Conservation (phyloP, 2,329 filamentous ascomycete genomes). For the Beauveria australis region DNA sequence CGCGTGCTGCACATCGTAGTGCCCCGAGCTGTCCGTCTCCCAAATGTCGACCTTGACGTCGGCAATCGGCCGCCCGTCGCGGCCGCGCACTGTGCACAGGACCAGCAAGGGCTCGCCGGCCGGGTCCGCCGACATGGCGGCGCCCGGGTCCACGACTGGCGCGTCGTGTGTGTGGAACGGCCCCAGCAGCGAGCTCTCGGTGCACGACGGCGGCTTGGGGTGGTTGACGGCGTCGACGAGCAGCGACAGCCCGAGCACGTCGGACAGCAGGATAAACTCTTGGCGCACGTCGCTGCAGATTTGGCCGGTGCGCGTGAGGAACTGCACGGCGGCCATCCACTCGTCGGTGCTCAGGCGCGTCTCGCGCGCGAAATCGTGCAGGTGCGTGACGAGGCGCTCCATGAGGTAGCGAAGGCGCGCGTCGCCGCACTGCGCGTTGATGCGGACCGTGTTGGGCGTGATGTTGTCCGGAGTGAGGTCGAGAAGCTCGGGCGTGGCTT, state of each 20-base stretch:
- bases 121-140: slow-evolving; percentile 53
- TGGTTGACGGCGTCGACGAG: slow-evolving; percentile 71
- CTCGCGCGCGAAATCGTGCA: slow-evolving; percentile 71
- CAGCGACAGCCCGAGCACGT: slow-evolving; percentile 65
- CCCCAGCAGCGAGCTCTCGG: slow-evolving; percentile 70
- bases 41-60: slow-evolving; percentile 66
- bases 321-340: slow-evolving; percentile 64
- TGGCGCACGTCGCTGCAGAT: slow-evolving; percentile 60
- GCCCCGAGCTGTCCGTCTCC: slow-evolving; percentile 68
- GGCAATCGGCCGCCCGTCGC: slow-evolving; percentile 47
- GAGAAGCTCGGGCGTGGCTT: neutral
- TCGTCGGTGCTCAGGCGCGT: slow-evolving; percentile 63
- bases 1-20: slow-evolving; percentile 68
- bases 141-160: slow-evolving; percentile 41
- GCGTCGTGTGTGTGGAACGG: slow-evolving; percentile 76
- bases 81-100: slow-evolving; percentile 58
- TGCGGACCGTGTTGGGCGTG: slow-evolving; percentile 59
- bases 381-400: slow-evolving; percentile 59
- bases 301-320: slow-evolving; percentile 60
- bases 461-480: slow-evolving; percentile 68
- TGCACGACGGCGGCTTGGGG: slow-evolving; percentile 58
- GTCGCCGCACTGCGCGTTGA: slow-evolving; percentile 60
- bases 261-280: slow-evolving; percentile 71
- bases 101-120: slow-evolving; percentile 59
- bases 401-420: slow-evolving; percentile 59